Conservation (phyloP, 345 rosid genomes). For the Pugionium cornutum region DNA sequence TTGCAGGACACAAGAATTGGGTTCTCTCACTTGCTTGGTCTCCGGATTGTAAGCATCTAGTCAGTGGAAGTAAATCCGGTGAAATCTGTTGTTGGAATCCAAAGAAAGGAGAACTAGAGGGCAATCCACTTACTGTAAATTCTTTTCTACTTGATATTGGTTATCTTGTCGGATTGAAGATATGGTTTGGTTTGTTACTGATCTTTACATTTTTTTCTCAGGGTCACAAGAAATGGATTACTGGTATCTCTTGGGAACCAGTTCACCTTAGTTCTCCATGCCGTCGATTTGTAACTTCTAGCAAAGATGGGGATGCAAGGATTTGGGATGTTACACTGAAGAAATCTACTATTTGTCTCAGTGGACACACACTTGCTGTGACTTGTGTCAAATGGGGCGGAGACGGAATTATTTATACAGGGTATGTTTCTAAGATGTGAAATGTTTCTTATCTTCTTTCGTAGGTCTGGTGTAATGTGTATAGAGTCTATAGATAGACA, state of each 20-base stretch:
- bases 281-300: slow-evolving; percentile 88
- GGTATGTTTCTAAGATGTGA: slow-evolving; percentile 47
- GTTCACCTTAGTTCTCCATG: slow-evolving; percentile 88
- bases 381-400: slow-evolving; percentile 99
- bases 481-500: neutral
- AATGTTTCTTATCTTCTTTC: slow-evolving; percentile 1
- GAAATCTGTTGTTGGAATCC: slow-evolving; percentile 88
- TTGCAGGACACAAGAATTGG: slow-evolving; percentile 95
- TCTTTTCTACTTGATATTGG: neutral
- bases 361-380: slow-evolving; percentile 89
- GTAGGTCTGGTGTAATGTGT: neutral
- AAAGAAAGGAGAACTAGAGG: slow-evolving; percentile 71
- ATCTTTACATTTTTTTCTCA: slow-evolving; percentile 36
- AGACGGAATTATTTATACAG: slow-evolving; percentile 86
- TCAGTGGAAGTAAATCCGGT: slow-evolving; percentile 87
- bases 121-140: slow-evolving; percentile 63
- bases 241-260: slow-evolving; percentile 98
- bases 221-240: slow-evolving; percentile 99
- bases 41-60: slow-evolving; percentile 89
- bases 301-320: slow-evolving; percentile 99
- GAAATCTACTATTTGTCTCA: slow-evolving; percentile 73
- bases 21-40: slow-evolving; percentile 96
- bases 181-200: slow-evolving; percentile 15
- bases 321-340: slow-evolving; percentile 81
- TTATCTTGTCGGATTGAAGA: neutral